Evolutionary conservation across 176 grass and related monocot species (phyloP), one percentile per base, ranked within the genome.

Genomic region (Poa annua): DNA sequence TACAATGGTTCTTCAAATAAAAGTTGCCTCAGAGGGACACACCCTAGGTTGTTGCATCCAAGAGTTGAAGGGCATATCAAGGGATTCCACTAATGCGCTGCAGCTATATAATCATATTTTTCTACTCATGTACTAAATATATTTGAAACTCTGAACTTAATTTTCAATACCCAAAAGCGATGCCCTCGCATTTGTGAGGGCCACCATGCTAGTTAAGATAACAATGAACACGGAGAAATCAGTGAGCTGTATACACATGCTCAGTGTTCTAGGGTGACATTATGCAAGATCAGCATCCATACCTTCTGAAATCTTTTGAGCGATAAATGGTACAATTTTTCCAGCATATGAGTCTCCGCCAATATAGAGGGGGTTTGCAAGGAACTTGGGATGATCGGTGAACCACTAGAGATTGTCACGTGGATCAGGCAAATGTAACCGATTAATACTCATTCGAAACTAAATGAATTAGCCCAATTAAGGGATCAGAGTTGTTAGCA

Each of bases 271-370:
- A 11, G n/a, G 8, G 8, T 22, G 9, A 8, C 3, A 57, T 10
- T 33, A 1, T 63, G 7, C 48, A 50, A 15, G 13, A 19, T 17
- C 3, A 10, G 16, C 2, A 3, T 70, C 1, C 3, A 3, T 81
- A 94, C 92, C 92, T 81, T 94, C 62, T 34, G 86, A 88, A 69
- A 94, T 35, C 56, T 77, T 77, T 45, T 94, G 79, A 2, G 71
- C 55, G 17, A 94, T 48, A 63, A 77, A 60, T 4, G 92, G 92
- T 34, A 57, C 80, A 29, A 86, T 20, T 66, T 84, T 91, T 41
- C 92, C 92, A 14, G 76, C 83, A 16, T 64, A 91, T 2, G 88
- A 91, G 53, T 94, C 89, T 54, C 89, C 92, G 41, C 67, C 82
- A 6, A 94, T 55, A 36, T 91, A 94, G 74, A 94, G 86, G 77